Conservation (phyloP, 177 flowering plant genomes). For the Vitis hybrid region DNA sequence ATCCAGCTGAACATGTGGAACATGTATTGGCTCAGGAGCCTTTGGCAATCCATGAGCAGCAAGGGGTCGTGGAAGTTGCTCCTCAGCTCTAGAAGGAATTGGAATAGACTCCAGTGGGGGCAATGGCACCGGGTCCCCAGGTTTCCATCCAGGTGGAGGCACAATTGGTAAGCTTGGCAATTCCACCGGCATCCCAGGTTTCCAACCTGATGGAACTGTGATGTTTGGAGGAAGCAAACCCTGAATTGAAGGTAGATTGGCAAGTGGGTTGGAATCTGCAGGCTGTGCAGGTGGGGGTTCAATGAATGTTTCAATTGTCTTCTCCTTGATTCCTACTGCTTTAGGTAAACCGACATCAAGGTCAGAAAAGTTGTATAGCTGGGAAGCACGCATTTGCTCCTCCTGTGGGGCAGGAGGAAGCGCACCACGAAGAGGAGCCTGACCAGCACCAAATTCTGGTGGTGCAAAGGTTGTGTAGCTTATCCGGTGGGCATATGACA, state of each 20-base stretch:
- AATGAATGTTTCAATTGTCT: conserved; percentile 53
- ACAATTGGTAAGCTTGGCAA: conserved; percentile 62
- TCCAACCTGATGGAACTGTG: conserved; percentile 84
- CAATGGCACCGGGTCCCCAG: conserved; percentile 80
- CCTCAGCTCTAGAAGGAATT: conserved; percentile 43
- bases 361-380: conserved; percentile 74
- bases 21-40: conserved; percentile 69
- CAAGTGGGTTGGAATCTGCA: conserved; percentile 25
- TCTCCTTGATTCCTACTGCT: conserved; percentile 47
- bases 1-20: conserved; percentile 76
- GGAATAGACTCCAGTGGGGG: conserved; percentile 61
- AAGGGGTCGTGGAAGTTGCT: conserved; percentile 38
- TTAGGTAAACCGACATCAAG: conserved; percentile 87
- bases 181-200: conserved; percentile 95
- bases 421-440: conserved; percentile 89
- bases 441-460: conserved; percentile 90
- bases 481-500: conserved; percentile 80
- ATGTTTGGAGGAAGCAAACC: conserved; percentile 63
- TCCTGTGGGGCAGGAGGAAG: conserved; percentile 99
- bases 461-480: conserved; percentile 99
- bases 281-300: conserved; percentile 40
- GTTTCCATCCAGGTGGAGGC: conserved; percentile 96
- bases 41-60: conserved; percentile 40
- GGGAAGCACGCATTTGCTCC: conserved; percentile 95
- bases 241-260: conserved; percentile 35